Evolutionary conservation across 1,284 basidiomycete species (phyloP).

Genomic region (Earliella scabrosa): DNA sequence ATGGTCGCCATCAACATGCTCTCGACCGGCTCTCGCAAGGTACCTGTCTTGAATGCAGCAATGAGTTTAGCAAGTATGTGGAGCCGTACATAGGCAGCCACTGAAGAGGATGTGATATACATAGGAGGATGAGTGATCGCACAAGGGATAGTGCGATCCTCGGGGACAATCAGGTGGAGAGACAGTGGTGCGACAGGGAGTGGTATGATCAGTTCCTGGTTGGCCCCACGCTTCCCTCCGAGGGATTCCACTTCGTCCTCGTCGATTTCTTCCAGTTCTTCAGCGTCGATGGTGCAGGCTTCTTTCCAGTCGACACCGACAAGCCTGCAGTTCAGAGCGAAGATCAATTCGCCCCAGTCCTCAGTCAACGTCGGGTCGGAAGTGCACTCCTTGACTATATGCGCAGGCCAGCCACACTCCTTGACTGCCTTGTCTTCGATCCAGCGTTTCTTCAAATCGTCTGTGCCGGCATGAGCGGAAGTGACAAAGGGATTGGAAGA

Average conservation of each 20-base stretch:
- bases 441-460: slow-evolving; percentile 81
- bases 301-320: slow-evolving; percentile 44
- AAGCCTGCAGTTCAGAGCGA: slow-evolving; percentile 53
- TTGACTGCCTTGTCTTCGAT: slow-evolving; percentile 82
- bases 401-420: slow-evolving; percentile 83
- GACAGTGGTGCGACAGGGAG: slow-evolving; percentile 65
- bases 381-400: slow-evolving; percentile 66
- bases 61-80: slow-evolving; percentile 78
- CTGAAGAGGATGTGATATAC: slow-evolving; percentile 73
- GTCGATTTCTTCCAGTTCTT: slow-evolving; percentile 46
- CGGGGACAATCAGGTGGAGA: slow-evolving; percentile 70
- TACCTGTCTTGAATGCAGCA: slow-evolving; percentile 52
- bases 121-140: slow-evolving; percentile 69
- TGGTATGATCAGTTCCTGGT: slow-evolving; percentile 61
- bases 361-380: slow-evolving; percentile 42
- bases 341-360: slow-evolving; percentile 56
- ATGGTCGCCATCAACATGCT: slow-evolving; percentile 80
- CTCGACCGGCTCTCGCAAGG: slow-evolving; percentile 68
- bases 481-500: slow-evolving; percentile 74
- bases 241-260: slow-evolving; percentile 74
- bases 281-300: slow-evolving; percentile 7
- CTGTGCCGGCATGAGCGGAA: slow-evolving; percentile 59
- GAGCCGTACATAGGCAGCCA: slow-evolving; percentile 86
- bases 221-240: slow-evolving; percentile 49
- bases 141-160: slow-evolving; percentile 50